Conservation (phyloP, 139 green algal species). For the Tetraselmis chui region DNA sequence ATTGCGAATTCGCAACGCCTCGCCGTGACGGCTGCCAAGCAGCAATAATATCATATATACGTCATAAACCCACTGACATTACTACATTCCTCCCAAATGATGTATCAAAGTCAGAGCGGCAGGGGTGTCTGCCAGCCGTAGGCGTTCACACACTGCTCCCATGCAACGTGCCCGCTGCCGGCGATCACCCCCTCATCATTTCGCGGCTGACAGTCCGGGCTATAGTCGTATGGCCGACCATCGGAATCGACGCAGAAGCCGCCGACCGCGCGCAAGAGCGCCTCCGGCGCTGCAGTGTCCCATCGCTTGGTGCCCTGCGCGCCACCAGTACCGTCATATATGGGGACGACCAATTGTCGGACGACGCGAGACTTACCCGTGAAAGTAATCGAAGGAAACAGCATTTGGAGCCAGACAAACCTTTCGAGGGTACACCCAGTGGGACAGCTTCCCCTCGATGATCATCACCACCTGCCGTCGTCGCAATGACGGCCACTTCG, state of each 20-base stretch:
- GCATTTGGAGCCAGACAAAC: too few relatives aligned
- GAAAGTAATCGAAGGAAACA: too few relatives aligned
- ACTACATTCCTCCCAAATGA: too few relatives aligned
- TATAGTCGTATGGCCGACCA: neutral
- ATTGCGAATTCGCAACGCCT: too few relatives aligned
- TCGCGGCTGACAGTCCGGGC: neutral
- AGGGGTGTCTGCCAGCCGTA: neutral
- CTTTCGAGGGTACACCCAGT: neutral
- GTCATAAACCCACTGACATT: too few relatives aligned
- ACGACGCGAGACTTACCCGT: too few relatives aligned
- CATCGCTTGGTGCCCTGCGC: constrained; percentile 2
- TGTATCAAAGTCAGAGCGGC: neutral
- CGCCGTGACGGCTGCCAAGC: too few relatives aligned
- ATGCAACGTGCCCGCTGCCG: neutral
- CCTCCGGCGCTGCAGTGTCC: constrained; percentile 3
- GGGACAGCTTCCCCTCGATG: neutral
- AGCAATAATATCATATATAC: too few relatives aligned
- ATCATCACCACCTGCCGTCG: neutral
- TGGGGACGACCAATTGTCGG: neutral
- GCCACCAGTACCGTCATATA: neutral
- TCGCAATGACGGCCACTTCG: too few relatives aligned
- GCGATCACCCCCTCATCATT: neutral
- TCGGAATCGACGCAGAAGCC: neutral
- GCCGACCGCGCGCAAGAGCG: neutral
- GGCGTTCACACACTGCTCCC: neutral